Percentiles rank a stretch among this genome's conserved stretches.
phyloP scores from a whole-genome alignment of 1,284 basidiomycete genomes.

The Marasmius tenuissimus region DNA sequence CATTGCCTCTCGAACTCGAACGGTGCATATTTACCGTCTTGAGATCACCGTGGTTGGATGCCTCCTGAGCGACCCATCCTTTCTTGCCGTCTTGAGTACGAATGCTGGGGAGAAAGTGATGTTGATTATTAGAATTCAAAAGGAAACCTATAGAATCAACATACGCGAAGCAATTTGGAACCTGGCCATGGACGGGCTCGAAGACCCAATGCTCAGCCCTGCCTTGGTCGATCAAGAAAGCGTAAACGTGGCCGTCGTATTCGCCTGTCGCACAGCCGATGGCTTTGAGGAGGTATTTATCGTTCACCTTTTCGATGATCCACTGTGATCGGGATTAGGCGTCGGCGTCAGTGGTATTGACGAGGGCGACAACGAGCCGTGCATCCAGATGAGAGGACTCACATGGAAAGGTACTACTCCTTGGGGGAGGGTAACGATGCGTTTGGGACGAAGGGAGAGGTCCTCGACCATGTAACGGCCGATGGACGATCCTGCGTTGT shows the following conservation, averaged over 20 bases:
- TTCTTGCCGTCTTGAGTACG: background rate
- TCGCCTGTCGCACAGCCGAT: background rate
- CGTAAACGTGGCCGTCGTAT: background rate
- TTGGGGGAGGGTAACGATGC: background rate
- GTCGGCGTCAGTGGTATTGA: background rate
- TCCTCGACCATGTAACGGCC: constrained; percentile 2
- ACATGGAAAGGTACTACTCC: background rate
- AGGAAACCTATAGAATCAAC: background rate
- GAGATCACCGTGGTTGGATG: background rate
- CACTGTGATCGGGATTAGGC: background rate
- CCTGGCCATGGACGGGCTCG: background rate
- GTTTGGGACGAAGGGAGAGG: background rate
- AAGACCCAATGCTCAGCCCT: constrained; percentile 1
- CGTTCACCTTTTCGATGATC: background rate
- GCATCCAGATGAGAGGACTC: background rate
- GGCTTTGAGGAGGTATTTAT: background rate
- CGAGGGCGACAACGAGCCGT: background rate
- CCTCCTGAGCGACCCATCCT: constrained; percentile 4
- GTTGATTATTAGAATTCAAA: background rate
- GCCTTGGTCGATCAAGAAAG: background rate
- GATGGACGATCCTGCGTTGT: background rate
- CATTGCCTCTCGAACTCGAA: background rate
- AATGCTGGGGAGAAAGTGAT: background rate
- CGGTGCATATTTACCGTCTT: background rate
- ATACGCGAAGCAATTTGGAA: constrained; percentile 1